Conservation (phyloP, 1,284 basidiomycete species). For the Boletellus deceptivus region DNA sequence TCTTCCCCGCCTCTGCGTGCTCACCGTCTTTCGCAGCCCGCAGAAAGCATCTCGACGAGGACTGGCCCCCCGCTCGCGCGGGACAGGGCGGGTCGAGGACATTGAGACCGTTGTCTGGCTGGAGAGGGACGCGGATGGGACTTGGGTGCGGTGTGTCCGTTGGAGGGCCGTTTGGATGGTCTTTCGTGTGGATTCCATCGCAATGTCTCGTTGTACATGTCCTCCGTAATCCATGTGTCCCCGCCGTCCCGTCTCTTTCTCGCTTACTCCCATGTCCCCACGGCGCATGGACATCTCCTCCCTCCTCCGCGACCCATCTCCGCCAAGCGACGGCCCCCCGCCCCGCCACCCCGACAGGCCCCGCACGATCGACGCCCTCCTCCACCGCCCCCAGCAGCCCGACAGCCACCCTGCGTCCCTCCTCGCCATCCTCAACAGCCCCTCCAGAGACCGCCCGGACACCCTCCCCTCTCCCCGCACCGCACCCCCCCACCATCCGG, state of each 20-base stretch:
- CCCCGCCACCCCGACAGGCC: slow-evolving; percentile 7
- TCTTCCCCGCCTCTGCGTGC: background rate
- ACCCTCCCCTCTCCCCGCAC: background rate
- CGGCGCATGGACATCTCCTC: slow-evolving; percentile 71
- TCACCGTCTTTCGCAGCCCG: slow-evolving; percentile 42
- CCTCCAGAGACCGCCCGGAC: background rate
- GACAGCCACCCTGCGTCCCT: slow-evolving; percentile 16
- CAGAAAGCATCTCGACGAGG: slow-evolving; percentile 89
- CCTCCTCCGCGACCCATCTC: slow-evolving; percentile 48
- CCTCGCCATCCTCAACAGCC: slow-evolving; percentile 20
- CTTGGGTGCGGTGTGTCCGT: slow-evolving; percentile 80
- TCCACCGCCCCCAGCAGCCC: slow-evolving; percentile 19
- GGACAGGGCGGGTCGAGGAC: slow-evolving; percentile 78
- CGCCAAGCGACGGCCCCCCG: slow-evolving; percentile 8
- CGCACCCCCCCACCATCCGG: background rate
- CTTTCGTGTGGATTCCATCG: slow-evolving; percentile 63
- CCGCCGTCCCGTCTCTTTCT: background rate
- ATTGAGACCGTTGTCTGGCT: slow-evolving; percentile 82
- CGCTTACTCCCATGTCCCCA: slow-evolving; percentile 47
- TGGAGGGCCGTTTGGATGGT: slow-evolving; percentile 60
- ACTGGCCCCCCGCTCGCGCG: slow-evolving; percentile 57
- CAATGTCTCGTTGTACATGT: slow-evolving; percentile 86
- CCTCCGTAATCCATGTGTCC: slow-evolving; percentile 4
- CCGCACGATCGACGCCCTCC: slow-evolving; percentile 24
- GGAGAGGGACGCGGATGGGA: slow-evolving; percentile 72